phyloP scores from a whole-genome alignment of 768 basidiomycete species.

The Coprinopsis strossmayeri region DNA sequence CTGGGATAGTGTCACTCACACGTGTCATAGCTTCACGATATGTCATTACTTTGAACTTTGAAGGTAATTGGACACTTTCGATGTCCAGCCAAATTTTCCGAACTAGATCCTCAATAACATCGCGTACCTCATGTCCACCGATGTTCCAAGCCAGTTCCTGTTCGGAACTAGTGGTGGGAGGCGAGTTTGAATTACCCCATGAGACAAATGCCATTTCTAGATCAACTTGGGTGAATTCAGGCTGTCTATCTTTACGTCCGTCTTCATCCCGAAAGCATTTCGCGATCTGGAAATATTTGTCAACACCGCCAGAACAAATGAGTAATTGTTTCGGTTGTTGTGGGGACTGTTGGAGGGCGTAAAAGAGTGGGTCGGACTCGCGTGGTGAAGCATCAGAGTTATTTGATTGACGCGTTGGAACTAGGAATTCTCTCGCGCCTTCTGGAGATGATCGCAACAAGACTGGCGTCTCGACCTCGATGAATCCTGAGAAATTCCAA shows the following conservation, averaged over 20 bases:
- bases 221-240: conserved; percentile 97
- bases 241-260: conserved; percentile 90
- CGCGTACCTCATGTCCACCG: conserved; percentile 77
- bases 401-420: conserved; percentile 60
- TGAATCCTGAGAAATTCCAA: conserved; percentile 53
- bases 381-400: conserved; percentile 15
- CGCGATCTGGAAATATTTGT: conserved; percentile 89
- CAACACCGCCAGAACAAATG: conserved; percentile 84
- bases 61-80: conserved; percentile 55
- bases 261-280: conserved; percentile 96
- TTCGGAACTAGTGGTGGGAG: conserved; percentile 10
- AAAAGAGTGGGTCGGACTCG: conserved; percentile 48
- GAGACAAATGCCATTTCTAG: conserved; percentile 94
- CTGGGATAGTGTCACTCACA: conserved; percentile 36
- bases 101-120: conserved; percentile 71
- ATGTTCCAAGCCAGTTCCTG: conserved; percentile 61
- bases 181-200: conserved; percentile 46
- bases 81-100: conserved; percentile 69
- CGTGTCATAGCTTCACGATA: conserved; percentile 88
- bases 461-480: conserved; percentile 91
- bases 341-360: conserved; percentile 89
- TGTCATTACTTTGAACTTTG: conserved; percentile 73
- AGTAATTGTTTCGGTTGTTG: conserved; percentile 95
- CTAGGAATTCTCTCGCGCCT: conserved; percentile 90
- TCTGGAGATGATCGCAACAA: conserved; percentile 90